A percentile compares a stretch with the other conserved stretches of the same genome.
phyloP scores from a whole-genome alignment of 2,329 filamentous ascomycete genomes.

The Botrytis porri region DNA sequence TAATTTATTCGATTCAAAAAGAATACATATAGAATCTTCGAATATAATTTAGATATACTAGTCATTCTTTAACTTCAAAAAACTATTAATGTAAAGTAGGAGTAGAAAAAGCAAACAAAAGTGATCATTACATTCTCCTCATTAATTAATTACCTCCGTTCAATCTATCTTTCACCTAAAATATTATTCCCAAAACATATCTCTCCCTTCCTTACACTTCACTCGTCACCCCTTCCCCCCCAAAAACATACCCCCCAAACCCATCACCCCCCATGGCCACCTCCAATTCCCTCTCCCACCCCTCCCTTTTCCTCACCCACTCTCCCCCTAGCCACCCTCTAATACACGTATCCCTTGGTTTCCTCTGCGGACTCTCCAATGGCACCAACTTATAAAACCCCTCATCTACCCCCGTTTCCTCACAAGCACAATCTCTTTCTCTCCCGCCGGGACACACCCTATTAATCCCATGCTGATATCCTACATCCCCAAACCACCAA shows the following conservation, averaged over 20 bases:
- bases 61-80: too few species aligned
- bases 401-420: slow-evolving; percentile 45
- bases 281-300: slow-evolving; percentile 44
- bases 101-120: background rate
- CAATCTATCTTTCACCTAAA: background rate
- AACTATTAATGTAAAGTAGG: too few species aligned
- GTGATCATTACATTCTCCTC: background rate
- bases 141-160: background rate
- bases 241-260: slow-evolving; percentile 42
- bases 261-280: slow-evolving; percentile 45
- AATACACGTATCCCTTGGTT: slow-evolving; percentile 47
- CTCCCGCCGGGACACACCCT: slow-evolving; percentile 40
- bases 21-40: too few species aligned
- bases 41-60: too few species aligned
- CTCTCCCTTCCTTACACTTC: background rate
- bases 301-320: slow-evolving; percentile 44
- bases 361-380: slow-evolving; percentile 46
- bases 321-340: slow-evolving; percentile 45
- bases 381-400: slow-evolving; percentile 49
- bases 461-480: slow-evolving; percentile 76
- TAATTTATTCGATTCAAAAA: too few species aligned
- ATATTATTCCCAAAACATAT: too few species aligned
- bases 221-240: background rate
- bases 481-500: slow-evolving; percentile 97
- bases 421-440: slow-evolving; percentile 40